A percentile compares a stretch with the other conserved stretches of the same genome.
These are phyloP conservation scores for Tylopilus balloui DNA, from an alignment of 768 basidiomycete species.

Conservation along the genomic window DNA sequence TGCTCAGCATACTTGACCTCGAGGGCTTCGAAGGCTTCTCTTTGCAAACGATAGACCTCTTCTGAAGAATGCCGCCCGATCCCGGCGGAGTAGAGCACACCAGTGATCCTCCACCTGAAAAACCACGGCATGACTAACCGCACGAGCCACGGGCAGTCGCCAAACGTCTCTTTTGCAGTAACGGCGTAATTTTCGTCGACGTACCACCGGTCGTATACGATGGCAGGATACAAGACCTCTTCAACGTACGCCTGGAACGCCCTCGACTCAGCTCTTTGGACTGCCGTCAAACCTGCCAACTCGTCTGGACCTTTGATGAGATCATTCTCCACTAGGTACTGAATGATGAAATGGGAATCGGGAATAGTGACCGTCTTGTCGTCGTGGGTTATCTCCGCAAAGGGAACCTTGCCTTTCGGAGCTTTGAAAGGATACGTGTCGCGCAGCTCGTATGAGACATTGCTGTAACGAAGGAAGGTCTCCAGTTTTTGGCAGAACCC, in stretches of 20 bases:
- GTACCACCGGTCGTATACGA: constrained; percentile 32
- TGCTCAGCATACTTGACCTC: constrained; percentile 24
- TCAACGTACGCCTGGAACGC: constrained; percentile 33
- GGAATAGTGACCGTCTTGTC: constrained; percentile 18
- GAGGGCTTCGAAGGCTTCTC: constrained; percentile 29
- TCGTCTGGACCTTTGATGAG: constrained; percentile 29
- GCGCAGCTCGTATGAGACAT: constrained; percentile 26
- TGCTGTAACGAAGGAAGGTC: constrained; percentile 26
- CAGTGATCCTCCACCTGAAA: constrained; percentile 16
- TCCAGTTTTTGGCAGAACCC: constrained; percentile 35
- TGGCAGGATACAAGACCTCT: constrained; percentile 27
- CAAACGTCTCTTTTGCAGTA: constrained; percentile 13
- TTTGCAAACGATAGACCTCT: constrained; percentile 29
- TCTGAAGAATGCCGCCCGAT: constrained; percentile 32
- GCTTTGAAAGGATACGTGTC: constrained; percentile 23
- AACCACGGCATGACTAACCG: constrained; percentile 22
- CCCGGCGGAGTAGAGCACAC: constrained; percentile 21
- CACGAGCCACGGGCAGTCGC: constrained; percentile 15
- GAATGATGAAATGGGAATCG: constrained; percentile 34
- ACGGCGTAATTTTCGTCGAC: constrained; percentile 25
- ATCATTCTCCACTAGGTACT: constrained; percentile 24
- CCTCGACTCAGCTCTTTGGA: constrained; percentile 31
- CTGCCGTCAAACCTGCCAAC: constrained; percentile 22
- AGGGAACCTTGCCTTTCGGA: constrained; percentile 34
- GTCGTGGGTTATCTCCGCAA: constrained; percentile 26